Evolutionary conservation across 164 flowering plant species (phyloP), one percentile per base, ranked within the genome.

Genomic region (Tetrastigma voinierianum): DNA sequence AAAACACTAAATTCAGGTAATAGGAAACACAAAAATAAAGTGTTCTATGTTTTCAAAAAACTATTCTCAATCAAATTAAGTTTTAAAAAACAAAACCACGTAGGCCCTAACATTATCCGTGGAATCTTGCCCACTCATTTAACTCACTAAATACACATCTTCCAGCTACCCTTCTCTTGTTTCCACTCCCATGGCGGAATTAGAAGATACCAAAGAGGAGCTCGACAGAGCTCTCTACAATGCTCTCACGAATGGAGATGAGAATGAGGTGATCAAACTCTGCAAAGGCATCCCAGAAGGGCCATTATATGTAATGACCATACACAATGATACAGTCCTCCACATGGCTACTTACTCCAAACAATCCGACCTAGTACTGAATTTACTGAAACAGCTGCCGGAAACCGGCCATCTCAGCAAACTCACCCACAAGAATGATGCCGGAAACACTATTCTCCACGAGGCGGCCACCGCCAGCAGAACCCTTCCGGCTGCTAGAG

Each of bases 341-440:
- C 62, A 66, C 23, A 46, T 57, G 69, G 69, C 69, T 21, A 47
- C 61, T 9, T 57, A 18, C 61, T 3, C 61, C 32, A 57, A 47
- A 11, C 23, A 46, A 57, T 19, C 62, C 5, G 55, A 23, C 15
- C 48, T 58, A 4, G 69, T 48, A 14, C 54, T 46, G 11, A 46
- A n/a, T 2, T 23, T 67, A 9, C 46, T 67, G 9, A 63, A 67
- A 12, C 40, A 43, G 46, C 24, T 67, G 17, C 63, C 70, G 2
- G n/a, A 47, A 0, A 2, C 3, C 19, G 11, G n/a, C n/a, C 19
- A n/a, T 25, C 24, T 25, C 13, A 24, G 47, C 63, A 59, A 57
- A 46, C 11, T 67, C 25, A 67, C 46, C 23, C 63, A n/a, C 12
- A 63, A 57, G 17, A 67, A 67, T 57, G 40, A 25, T 25, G 40